Evolutionary conservation across 106 monocot species (phyloP), one percentile per base, ranked within the genome.

Genomic region (Posidonia australis): DNA sequence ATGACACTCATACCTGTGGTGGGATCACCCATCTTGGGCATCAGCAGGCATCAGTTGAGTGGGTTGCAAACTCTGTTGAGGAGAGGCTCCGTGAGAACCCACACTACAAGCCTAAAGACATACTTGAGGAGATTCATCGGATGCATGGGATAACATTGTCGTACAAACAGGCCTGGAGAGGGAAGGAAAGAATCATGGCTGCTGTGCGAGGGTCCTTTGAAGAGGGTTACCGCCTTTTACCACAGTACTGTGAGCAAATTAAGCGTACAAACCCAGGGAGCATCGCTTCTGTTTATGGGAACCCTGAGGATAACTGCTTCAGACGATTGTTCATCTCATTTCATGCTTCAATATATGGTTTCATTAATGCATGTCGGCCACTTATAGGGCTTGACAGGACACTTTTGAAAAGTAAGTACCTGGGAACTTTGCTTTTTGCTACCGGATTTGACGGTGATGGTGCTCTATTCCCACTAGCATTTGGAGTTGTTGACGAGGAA

Each of bases 81-180:
- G 94, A 96, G 44, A 48, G 94, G 51, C 76, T 96, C 11, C 84
- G 86, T 42, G 94, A 96, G 72, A 96, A 96, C 48, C 94, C 94
- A 2, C 79, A 96, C 31, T 96, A 73, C 72, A 96, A 96, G 71
- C 94, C 94, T 18, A 96, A 96, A 65, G 94, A 96, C 63, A 96
- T 96, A 18, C 56, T 96, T 49, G 94, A 96, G 74, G 94, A 96
- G 74, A 96, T 96, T 48, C 94, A 96, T 44, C 70, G 84, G 12
- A 64, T 82, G 48, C 94, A 96, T 73, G 94, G 94, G 1, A 96
- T 96, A 60, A 96, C 94, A 26, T 74, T 96, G 67, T 90, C 94
- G 4, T 96, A 96, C 65, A 96, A 96, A 57, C 94, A 96, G 55
- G 94, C 94, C 9, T 96, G 94, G 94, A 73, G 94, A 71, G 94